Percentiles rank a stretch among this genome's conserved stretches.
Evolutionary conservation across 106 monocot genomes (phyloP).

Genomic region (Ottelia alismoides): DNA sequence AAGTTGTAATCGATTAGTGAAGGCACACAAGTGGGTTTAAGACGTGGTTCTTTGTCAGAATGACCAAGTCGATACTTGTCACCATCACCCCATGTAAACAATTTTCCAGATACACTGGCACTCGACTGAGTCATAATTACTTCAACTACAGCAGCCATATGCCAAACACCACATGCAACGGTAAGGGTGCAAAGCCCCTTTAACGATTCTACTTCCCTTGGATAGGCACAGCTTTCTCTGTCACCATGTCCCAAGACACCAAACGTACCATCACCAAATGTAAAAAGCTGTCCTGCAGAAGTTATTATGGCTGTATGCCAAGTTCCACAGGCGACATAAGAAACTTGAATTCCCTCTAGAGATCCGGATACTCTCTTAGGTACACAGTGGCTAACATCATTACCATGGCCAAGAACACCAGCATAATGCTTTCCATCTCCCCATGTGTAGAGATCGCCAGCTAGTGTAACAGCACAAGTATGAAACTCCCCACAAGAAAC

Average conservation of each 20-base stretch:
- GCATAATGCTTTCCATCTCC: conserved; percentile 48
- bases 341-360: conserved; percentile 14
- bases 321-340: conserved; percentile 11
- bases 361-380: conserved; percentile 17
- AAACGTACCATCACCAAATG: conserved; percentile 22
- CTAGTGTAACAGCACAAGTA: conserved; percentile 57
- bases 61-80: conserved; percentile 20
- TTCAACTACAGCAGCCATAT: conserved; percentile 16
- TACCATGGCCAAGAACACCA: conserved; percentile 17
- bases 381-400: conserved; percentile 14
- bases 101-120: conserved; percentile 9
- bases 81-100: conserved; percentile 21
- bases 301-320: conserved; percentile 19
- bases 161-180: conserved; percentile 22
- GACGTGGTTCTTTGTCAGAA: conserved; percentile 12
- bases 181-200: conserved; percentile 12
- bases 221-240: conserved; percentile 12
- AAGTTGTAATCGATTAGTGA: conserved; percentile 18
- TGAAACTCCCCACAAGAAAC: conserved; percentile 87
- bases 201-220: conserved; percentile 13
- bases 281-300: conserved; percentile 18
- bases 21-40: conserved; percentile 18
- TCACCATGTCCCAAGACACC: conserved; percentile 16
- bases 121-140: conserved; percentile 8
- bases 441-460: conserved; percentile 87